Base-by-base conservation (phyloP, 75 land plant species). In the Sequoiadendron giganteum region DNA sequence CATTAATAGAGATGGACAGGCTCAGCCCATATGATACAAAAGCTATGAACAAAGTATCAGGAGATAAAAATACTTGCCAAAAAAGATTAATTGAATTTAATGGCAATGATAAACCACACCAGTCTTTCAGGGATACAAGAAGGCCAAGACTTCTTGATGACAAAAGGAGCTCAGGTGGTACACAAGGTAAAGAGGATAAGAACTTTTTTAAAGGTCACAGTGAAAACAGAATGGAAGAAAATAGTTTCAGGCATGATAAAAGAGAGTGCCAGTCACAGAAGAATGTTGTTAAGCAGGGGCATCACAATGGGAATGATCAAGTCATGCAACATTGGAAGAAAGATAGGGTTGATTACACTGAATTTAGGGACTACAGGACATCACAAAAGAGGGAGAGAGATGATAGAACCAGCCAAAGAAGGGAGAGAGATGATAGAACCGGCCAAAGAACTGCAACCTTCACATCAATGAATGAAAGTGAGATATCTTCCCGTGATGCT, bases 271-370 rank as follows among this genome's bases (percentile, higher is more conserved):
- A 45, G 14, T 47, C 49, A 82, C 84, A 28, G n/a, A 30, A 82
- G 84, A 82, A 82, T 45, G 15, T 82, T 28, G 30, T 45, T 45
- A 3, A 45, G 49, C n/a, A 43, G 52, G 48, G 30, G 15, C n/a
- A 39, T 82, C 49, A 82, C 48, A 82, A 45, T 82, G 30, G 84
- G 49, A 82, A 82, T 6, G 84, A 82, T 42, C 84, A 82, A 28
- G 11, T 28, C 47, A 45, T 47, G 49, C 14, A 45, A 43, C 47
- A 25, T 25, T 0, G 48, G 84, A 82, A 82, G 49, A 45, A 82
- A 82, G 84, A 82, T 82, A 45, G 52, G 3, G 48, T 28, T 32
- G 9, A 28, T 43, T 9, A 28, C 47, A 82, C 45, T 82, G 48
- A 43, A 82, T 43, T 28, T 28, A 45, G 49, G 49, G 49, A 82